Evolutionary conservation across 2,329 filamentous ascomycete species (phyloP).

Genomic region (Monilinia fructicola): DNA sequence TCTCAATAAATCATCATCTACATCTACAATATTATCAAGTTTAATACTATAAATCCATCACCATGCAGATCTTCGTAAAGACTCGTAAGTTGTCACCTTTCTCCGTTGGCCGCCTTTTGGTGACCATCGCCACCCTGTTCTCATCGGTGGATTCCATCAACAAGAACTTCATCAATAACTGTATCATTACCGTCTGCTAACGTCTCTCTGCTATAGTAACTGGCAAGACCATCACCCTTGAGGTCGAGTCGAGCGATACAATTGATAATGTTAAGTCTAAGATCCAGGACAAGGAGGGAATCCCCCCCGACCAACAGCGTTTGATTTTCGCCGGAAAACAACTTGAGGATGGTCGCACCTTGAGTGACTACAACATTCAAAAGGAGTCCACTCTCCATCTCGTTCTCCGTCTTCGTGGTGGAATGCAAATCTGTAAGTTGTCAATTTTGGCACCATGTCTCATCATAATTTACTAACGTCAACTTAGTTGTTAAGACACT

Average conservation of each 20-base stretch:
- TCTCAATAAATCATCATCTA: slow-evolving; percentile 22
- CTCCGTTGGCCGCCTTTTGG: slow-evolving; percentile 29
- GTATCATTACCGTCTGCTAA: slow-evolving; percentile 57
- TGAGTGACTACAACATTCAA: slow-evolving; percentile 93
- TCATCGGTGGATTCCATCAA: slow-evolving; percentile 48
- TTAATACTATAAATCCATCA: slow-evolving; percentile 29
- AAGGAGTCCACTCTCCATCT: slow-evolving; percentile 86
- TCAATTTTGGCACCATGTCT: slow-evolving; percentile 51
- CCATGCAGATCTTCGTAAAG: slow-evolving; percentile 98
- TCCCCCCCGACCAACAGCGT: slow-evolving; percentile 93
- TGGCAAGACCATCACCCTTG: slow-evolving; percentile 96
- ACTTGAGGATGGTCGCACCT: slow-evolving; percentile 87
- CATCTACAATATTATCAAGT: slow-evolving; percentile 23
- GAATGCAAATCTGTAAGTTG: slow-evolving; percentile 71
- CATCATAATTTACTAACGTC: slow-evolving; percentile 53
- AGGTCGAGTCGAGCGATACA: slow-evolving; percentile 99
- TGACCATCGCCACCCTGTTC: slow-evolving; percentile 49
- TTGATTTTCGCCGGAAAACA: slow-evolving; percentile 96
- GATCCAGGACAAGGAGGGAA: slow-evolving; percentile 97
- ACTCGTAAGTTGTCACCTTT: slow-evolving; percentile 64
- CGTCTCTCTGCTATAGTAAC: slow-evolving; percentile 68
- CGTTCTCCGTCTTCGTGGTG: slow-evolving; percentile 83
- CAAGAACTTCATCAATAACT: slow-evolving; percentile 44
- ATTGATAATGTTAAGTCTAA: slow-evolving; percentile 99
- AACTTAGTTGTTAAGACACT: slow-evolving; percentile 69